Base-by-base conservation (phyloP, 2,329 filamentous ascomycete species). In the Hymenotorrendiella dingleyae region DNA sequence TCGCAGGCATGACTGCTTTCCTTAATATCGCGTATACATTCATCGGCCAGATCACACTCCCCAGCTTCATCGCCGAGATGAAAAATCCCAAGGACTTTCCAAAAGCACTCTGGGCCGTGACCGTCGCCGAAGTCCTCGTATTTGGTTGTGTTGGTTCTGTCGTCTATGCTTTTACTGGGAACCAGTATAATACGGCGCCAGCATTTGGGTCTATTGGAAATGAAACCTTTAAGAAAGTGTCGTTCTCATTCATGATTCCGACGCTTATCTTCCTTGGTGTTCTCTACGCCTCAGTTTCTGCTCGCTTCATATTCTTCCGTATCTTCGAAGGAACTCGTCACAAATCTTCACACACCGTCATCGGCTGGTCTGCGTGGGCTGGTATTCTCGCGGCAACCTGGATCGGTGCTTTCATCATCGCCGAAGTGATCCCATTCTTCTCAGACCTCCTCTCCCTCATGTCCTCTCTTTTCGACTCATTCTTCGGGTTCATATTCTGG, bases 401-500 rank as follows among this genome's bases (percentile, higher is more conserved):
- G 90, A 65, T 91, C n/a, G 54, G 84, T n/a, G 88, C 88, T 9
- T 95, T 94, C 63, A 78, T 95, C 61, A 90, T 95, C 55, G 86
- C 90, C 2, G 86, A 95, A 62, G 82, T 94, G 34, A 95, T 96
- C 57, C 89, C 89, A 0, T 95, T 95, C 73, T 95, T 96, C 68
- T 84, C 81, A 7, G 88, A 56, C 26, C 1, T 82, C 2, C 64
- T 80, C n/a, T 81, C 80, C 4, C 70, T 88, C 48, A 86, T 89
- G 82, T 85, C 81, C n/a, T 87, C 87, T 4, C 75, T 95, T 1
- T 95, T 95, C 60, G 88, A 95, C 66, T 91, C 85, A 41, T 91
- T 89, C 73, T 91, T 91, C 57, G 90, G 90, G 19, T 96, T 95
- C 71, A 94, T 95, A 59, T 96, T 95, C 71, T 96, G 86, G 86